Base-by-base conservation (phyloP, 2,329 filamentous ascomycete genomes). In the Beauveria varroae region DNA sequence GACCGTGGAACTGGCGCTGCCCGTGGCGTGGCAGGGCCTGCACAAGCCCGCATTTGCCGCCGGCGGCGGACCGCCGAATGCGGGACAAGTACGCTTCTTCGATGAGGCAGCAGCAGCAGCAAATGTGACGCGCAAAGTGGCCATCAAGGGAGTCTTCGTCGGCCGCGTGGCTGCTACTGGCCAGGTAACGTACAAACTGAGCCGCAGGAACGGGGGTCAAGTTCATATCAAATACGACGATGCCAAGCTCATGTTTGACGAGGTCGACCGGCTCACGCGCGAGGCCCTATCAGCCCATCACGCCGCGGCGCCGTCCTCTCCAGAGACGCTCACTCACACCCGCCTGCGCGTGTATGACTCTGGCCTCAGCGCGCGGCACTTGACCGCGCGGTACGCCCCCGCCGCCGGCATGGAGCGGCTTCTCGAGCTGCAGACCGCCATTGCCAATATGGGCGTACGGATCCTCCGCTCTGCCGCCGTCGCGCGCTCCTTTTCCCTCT, bases 1-100 rank as follows among this genome's bases (percentile, higher is more conserved):
- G 72, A 66, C 69, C 1, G 69, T 68, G 68, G 30, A 65, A n/a
- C 63, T 74, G 18, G 46, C 28, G 3, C 60, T 67, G 7, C 70
- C 72, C 1, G 52, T 65, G 6, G 65, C 67, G 1, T 73, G 73
- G 49, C n/a, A 60, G 3, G 58, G 55, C 1, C 34, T 71, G 44
- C 61, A 63, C 46, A 26, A 67, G 16, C 64, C 71, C 6, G 54
- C 61, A 0, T 70, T 69, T 41, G 50, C 58, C 0, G 70, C 72
- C 2, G 71, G 71, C 3, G 70, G 66, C 30, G 30, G 30, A 34
- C 30, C 30, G 30, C 30, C 10, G 10, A 5, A 12, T 12, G 30
- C 30, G 1, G 1, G 22, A 1, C 24, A 66, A 2, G 63, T 34
- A 70, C 20, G 49, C 37, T 24, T 44, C 56, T 2, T 5, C 16